Base-by-base conservation (phyloP, 257 asterid genomes). In the Vinca minor region DNA sequence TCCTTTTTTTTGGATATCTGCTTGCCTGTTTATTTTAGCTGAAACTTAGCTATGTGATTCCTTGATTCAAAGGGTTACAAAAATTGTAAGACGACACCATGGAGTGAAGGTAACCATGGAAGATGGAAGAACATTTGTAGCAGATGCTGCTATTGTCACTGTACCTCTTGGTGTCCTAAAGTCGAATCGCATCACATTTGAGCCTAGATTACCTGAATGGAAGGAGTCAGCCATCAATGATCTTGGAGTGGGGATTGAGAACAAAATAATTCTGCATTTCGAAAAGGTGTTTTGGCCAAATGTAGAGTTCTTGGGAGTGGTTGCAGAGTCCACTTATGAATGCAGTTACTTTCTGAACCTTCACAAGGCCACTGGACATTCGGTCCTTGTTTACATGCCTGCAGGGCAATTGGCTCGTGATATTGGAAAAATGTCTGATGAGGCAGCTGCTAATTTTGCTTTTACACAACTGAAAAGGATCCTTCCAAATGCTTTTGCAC, bases 331-430 rank as follows among this genome's bases (percentile, higher is more conserved):
- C 57, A 71, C 97, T 28, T 85, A 93, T 18, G 79, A 73, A 17
- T 93, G 98, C 84, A 87, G 97, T 79, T 93, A 93, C 75, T 93
- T 93, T 78, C 89, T 93, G 64, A 89, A 93, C 74, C 82, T 93
- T 78, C 98, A 93, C 84, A 89, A 93, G 83, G 97, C 98, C 42
- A 93, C 97, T 3, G 94, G 96, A 29, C 89, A 87, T 69, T 45
- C 88, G 2, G 95, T 89, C 73, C 98, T 92, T 39, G 98, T 92
- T 72, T 92, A 92, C 73, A 93, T 93, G 98, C 98, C 98, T 25
- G 93, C 97, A 0, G 98, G 98, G 25, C 79, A 85, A 70, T 73
- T 93, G 70, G 98, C 98, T 44, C 97, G 88, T 28, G 97, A 93
- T 64, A 84, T 89, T 41, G 95, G 81, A 74, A 89, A 89, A 70